phyloP scores from a whole-genome alignment of 1,139 yeast species.

The Eremothecium gossypii region DNA sequence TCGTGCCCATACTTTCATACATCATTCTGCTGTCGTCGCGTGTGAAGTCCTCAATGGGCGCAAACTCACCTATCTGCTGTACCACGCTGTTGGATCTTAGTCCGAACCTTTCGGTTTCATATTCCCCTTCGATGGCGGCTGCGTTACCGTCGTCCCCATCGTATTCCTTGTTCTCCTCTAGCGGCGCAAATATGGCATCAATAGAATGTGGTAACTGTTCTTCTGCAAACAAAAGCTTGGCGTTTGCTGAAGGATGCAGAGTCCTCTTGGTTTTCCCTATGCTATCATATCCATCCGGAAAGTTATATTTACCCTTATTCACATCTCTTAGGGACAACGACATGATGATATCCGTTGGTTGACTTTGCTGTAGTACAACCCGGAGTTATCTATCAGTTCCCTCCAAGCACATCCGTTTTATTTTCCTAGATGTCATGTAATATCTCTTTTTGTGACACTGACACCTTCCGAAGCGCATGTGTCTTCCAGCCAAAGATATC shows the following conservation, averaged over 20 bases:
- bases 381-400: too few species aligned
- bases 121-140: neutral
- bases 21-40: neutral
- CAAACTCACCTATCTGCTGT: constrained; percentile 1
- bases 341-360: neutral
- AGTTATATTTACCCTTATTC: constrained; percentile 1
- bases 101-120: neutral
- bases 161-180: constrained; percentile 6
- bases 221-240: constrained; percentile 9
- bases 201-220: constrained; percentile 7
- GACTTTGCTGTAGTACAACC: neutral
- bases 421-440: neutral
- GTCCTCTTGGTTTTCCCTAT: constrained; percentile 1
- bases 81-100: neutral
- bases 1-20: constrained; percentile 1
- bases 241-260: constrained; percentile 3
- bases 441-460: constrained; percentile 4
- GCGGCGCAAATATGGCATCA: constrained; percentile 5
- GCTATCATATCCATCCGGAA: constrained; percentile 3
- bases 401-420: too few species aligned
- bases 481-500: too few species aligned
- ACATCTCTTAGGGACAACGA: constrained; percentile 4
- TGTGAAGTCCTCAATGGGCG: neutral
- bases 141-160: constrained; percentile 7
- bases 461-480: neutral